Evolutionary conservation across 2,329 filamentous ascomycete species (phyloP).

Genomic region (Alternaria brassicicola): DNA sequence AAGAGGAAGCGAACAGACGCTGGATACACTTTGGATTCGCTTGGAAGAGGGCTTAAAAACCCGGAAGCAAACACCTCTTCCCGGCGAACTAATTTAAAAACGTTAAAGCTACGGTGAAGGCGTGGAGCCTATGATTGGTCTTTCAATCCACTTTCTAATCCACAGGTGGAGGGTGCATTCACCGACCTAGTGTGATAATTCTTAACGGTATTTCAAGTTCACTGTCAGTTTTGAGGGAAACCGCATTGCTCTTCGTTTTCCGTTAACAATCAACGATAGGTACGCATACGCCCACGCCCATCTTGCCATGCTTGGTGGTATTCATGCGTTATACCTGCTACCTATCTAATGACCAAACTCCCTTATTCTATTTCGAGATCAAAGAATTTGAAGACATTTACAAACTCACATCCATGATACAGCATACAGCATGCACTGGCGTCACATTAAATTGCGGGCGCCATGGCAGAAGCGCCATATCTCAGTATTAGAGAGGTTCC

Average conservation of each 20-base stretch:
- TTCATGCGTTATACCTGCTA: neutral
- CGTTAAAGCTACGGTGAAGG: neutral
- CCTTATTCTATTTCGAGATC: neutral
- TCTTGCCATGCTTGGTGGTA: neutral
- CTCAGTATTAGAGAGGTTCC: slow-evolving; percentile 1
- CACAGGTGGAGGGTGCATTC: neutral
- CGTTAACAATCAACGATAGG: neutral
- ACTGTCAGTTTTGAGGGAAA: neutral
- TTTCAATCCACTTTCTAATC: neutral
- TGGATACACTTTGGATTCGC: neutral
- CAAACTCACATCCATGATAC: neutral
- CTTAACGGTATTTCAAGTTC: neutral
- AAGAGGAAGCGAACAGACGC: neutral
- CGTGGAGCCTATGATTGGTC: neutral
- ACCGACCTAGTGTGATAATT: neutral
- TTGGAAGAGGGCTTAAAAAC: neutral
- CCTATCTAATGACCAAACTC: neutral
- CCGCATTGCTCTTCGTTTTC: neutral
- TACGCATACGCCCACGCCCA: neutral
- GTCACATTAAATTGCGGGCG: slow-evolving; percentile 5
- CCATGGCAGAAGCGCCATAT: slow-evolving; percentile 3
- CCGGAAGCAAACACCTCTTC: neutral
- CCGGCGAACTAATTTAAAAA: neutral
- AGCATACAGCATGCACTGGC: slow-evolving; percentile 7
- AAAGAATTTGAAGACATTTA: neutral